These are phyloP conservation scores for Yarrowia sp. DNA, from an alignment of 805 yeast genomes.

Conservation along the genomic window DNA sequence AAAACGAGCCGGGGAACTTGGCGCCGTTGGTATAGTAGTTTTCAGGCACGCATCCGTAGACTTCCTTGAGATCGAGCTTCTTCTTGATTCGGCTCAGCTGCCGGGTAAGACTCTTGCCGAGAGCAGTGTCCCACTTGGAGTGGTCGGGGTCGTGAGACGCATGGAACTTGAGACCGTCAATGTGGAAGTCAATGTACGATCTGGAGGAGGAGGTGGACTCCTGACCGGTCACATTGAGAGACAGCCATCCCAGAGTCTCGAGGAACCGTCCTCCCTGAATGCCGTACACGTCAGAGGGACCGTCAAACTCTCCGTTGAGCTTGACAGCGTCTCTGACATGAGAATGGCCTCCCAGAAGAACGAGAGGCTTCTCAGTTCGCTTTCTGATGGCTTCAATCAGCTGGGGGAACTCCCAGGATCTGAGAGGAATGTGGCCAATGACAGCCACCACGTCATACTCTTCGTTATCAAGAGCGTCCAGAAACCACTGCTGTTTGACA, in stretches of 20 bases:
- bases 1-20: constrained; percentile 64
- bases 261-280: constrained; percentile 93
- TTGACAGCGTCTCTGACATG: constrained; percentile 85
- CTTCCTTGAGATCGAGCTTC: constrained; percentile 59
- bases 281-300: constrained; percentile 61
- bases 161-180: constrained; percentile 73
- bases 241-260: constrained; percentile 90
- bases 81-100: constrained; percentile 34
- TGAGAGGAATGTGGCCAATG: constrained; percentile 76
- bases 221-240: constrained; percentile 54
- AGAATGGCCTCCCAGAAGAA: constrained; percentile 93
- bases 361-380: constrained; percentile 71
- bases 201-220: constrained; percentile 51
- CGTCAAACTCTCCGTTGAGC: constrained; percentile 71
- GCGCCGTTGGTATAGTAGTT: constrained; percentile 73
- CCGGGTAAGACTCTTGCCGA: constrained; percentile 10
- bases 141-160: constrained; percentile 48
- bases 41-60: constrained; percentile 69
- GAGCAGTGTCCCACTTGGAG: constrained; percentile 25
- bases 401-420: constrained; percentile 64
- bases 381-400: constrained; percentile 59
- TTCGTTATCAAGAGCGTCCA: constrained; percentile 51
- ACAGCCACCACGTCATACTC: constrained; percentile 72
- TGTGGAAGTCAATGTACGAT: constrained; percentile 82
- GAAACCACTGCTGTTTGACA: constrained; percentile 70